These are phyloP conservation scores for Basidiobolus meristosporus DNA, from an alignment of 371 early-diverging fungal genomes.

Conservation along the genomic window DNA sequence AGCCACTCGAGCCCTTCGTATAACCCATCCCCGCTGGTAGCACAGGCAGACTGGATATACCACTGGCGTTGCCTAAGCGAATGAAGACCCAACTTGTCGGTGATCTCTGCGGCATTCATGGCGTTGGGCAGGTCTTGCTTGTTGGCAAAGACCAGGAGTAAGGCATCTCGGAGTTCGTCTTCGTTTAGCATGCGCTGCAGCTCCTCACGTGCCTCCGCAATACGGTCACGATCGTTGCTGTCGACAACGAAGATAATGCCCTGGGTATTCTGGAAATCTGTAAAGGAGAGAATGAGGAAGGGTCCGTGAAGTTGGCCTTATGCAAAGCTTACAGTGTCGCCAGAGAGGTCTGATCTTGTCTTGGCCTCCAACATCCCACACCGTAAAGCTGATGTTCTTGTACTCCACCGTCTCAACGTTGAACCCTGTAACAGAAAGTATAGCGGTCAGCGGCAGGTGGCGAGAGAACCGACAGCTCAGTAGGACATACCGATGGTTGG, in stretches of 20 bases:
- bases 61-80: constrained; percentile 70
- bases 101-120: constrained; percentile 64
- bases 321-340: constrained; percentile 63
- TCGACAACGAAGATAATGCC: constrained; percentile 93
- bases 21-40: constrained; percentile 84
- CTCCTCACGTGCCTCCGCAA: constrained; percentile 73
- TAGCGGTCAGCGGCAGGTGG: background rate
- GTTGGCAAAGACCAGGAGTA: constrained; percentile 77
- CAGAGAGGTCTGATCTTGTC: constrained; percentile 88
- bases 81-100: constrained; percentile 69
- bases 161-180: constrained; percentile 68
- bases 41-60: constrained; percentile 88
- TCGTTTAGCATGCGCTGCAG: constrained; percentile 74
- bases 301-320: background rate
- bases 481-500: constrained; percentile 73
- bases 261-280: constrained; percentile 74
- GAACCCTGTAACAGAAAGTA: constrained; percentile 45
- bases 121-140: constrained; percentile 86
- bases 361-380: constrained; percentile 97
- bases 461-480: background rate
- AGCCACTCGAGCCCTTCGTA: constrained; percentile 85
- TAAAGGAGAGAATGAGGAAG: no score
- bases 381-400: constrained; percentile 91
- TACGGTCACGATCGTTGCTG: constrained; percentile 81
- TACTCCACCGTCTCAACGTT: constrained; percentile 95